Percentiles rank a stretch among this genome's conserved stretches.
Conservation (phyloP, 208 protist genomes). For the Trypanosoma congolense region DNA sequence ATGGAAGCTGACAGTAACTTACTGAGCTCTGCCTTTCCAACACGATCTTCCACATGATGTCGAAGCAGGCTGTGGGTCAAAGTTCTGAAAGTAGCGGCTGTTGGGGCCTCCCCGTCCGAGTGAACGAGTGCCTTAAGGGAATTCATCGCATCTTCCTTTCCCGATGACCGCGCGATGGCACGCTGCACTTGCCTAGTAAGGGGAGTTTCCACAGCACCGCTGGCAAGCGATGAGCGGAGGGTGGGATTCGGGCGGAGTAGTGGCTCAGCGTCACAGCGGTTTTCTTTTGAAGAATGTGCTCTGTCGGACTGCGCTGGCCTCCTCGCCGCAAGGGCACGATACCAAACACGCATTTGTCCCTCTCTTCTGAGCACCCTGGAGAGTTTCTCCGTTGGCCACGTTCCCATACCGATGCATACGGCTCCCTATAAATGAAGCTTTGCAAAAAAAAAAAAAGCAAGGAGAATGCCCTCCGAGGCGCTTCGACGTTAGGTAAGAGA, state of each 20-base stretch:
- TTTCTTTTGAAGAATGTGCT: too few species aligned
- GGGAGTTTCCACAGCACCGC: conserved; percentile 16
- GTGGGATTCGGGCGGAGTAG: conserved; percentile 20
- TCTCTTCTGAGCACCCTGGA: conserved; percentile 33
- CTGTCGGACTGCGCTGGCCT: too few species aligned
- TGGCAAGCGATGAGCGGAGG: conserved; percentile 11
- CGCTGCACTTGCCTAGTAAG: conserved; percentile 23
- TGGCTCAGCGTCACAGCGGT: too few species aligned
- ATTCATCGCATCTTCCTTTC: conserved; percentile 36
- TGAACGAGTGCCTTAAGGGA: conserved; percentile 41
- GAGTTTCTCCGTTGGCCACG: conserved; percentile 22
- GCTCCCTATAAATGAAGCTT: background rate
- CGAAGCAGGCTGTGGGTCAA: conserved; percentile 36
- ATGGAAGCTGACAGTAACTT: conserved; percentile 44
- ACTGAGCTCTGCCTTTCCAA: conserved; percentile 34
- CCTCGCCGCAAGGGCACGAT: background rate
- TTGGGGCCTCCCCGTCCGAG: conserved; percentile 22
- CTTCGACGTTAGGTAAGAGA: too few species aligned
- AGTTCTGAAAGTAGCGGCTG: conserved; percentile 22
- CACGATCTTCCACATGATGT: conserved; percentile 33
- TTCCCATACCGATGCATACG: background rate
- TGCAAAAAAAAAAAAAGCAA: background rate
- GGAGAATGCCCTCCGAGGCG: too few species aligned
- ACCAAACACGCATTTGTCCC: conserved; percentile 23
- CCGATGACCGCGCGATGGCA: conserved; percentile 24